Evolutionary conservation across 306 rosid genomes (phyloP).

Genomic region (Trichosanthes truncata): DNA sequence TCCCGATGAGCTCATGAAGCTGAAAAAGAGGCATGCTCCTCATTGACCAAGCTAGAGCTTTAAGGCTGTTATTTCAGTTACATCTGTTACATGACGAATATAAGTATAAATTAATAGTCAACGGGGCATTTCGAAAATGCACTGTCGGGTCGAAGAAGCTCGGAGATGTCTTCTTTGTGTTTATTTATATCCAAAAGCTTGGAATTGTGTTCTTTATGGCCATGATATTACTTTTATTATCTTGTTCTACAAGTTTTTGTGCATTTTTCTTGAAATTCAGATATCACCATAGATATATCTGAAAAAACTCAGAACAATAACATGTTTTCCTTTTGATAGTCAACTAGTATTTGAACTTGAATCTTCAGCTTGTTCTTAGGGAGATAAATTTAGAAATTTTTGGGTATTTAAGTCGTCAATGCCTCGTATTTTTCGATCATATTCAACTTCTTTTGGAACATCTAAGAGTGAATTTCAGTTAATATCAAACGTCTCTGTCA

Average conservation of each 20-base stretch:
- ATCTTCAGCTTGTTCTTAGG: not conserved
- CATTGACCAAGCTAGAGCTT: not conserved
- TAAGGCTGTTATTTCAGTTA: not conserved
- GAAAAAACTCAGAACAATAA: not conserved
- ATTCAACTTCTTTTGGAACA: not conserved
- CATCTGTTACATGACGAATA: not conserved
- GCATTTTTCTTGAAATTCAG: not conserved
- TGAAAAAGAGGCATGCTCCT: constrained; percentile 48
- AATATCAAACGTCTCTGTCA: not conserved
- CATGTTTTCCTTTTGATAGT: not conserved
- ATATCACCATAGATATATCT: not conserved
- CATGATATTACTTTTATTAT: not conserved
- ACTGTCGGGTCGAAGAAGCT: not conserved
- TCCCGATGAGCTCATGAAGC: constrained; percentile 45
- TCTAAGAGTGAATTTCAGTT: not conserved
- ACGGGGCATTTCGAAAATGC: not conserved
- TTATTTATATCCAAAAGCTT: not conserved
- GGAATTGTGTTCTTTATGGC: not conserved
- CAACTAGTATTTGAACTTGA: not conserved
- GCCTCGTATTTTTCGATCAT: not conserved
- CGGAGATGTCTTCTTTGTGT: not conserved
- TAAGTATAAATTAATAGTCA: not conserved
- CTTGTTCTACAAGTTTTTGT: not conserved
- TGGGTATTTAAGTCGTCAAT: not conserved
- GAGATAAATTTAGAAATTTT: not conserved